Conservation (phyloP, 108 stramenopile species). For the Pseudonitzschia pungens region DNA sequence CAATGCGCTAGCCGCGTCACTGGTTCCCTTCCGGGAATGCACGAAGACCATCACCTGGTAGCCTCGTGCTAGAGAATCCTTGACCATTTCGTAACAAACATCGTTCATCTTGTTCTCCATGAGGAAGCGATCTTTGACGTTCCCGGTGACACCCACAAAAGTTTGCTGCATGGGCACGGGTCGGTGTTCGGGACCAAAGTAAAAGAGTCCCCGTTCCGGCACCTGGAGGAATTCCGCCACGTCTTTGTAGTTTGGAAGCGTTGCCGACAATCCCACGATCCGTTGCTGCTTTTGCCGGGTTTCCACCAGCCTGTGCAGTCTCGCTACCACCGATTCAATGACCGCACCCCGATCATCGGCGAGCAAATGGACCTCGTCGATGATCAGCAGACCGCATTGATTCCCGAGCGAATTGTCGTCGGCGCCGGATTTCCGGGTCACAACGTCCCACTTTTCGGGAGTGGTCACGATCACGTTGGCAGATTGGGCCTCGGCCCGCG, state of each 20-base stretch:
- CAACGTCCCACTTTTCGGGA: slow-evolving; percentile 95
- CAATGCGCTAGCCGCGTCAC: slow-evolving; percentile 83
- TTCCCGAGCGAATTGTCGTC: slow-evolving; percentile 87
- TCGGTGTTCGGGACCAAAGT: slow-evolving; percentile 96
- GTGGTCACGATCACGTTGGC: slow-evolving; percentile 94
- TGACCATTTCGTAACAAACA: slow-evolving; percentile 86
- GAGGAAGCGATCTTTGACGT: slow-evolving; percentile 63
- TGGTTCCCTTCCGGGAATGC: slow-evolving; percentile 96
- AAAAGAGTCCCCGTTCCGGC: slow-evolving; percentile 84
- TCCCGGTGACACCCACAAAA: slow-evolving; percentile 91
- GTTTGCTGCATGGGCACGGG: slow-evolving; percentile 97
- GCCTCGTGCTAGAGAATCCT: slow-evolving; percentile 85
- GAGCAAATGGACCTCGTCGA: slow-evolving; percentile 96
- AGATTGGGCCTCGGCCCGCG: slow-evolving; percentile 86
- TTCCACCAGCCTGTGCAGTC: slow-evolving; percentile 95
- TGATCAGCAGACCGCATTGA: slow-evolving; percentile 94
- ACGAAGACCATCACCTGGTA: slow-evolving; percentile 99
- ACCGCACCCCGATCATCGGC: slow-evolving; percentile 99
- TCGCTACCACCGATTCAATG: slow-evolving; percentile 96
- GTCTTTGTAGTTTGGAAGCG: slow-evolving; percentile 97
- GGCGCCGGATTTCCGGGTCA: slow-evolving; percentile 82
- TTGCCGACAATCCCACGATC: slow-evolving; percentile 97
- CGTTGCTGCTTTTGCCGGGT: slow-evolving; percentile 88
- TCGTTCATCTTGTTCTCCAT: slow-evolving; percentile 90
- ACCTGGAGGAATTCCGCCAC: slow-evolving; percentile 79